Base-by-base conservation (phyloP, 108 stramenopile genomes). In the Conticribra guillardii region DNA sequence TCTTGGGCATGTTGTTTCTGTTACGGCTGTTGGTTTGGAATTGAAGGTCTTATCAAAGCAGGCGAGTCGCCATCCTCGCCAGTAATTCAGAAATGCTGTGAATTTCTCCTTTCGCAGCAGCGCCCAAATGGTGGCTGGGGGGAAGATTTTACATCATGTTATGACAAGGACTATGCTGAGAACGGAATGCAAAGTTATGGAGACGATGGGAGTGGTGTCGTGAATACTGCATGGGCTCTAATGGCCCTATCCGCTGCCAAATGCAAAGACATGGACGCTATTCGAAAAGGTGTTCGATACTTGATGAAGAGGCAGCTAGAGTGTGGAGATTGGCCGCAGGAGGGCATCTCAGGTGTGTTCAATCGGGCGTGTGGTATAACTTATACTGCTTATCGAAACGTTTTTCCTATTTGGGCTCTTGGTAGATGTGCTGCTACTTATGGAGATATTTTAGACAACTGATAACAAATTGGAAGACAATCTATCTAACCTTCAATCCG, bases 321-420 rank as follows among this genome's bases (percentile, higher is more conserved):
- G 0, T 80, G 75, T 53, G 99, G 99, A 7, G 99, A 99, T 73
- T 99, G 97, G 98, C 93, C 95, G 17, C 99, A 99, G 57, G 97
- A 99, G 83, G 96, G 97, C n/a, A 97, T 98, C 47, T 83, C 96
- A 22, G 99, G 99, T 44, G 97, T 99, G 3, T 99, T 99, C 79
- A 99, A 99, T 69, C 89, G 98, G 64, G 88, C 93, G 24, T 96
- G 96, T 74, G 97, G 97, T 34, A 99, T 99, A 73, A 97, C 99
- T 9, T 99, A 99, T 87, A 97, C 97, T n/a, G 89, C 94, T 8
- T 99, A 99, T 76, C 88, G 99, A 41, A 99, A 99, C 76, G 85
- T 98, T 14, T 99, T 98, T 81, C 97, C 99, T 46, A 93, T 99
- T 64, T 99, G 99, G 99, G 99, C 99, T 3, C 78, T 99, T 50